These are phyloP conservation scores for Bullera alba DNA, from an alignment of 768 basidiomycete genomes.

Conservation along the genomic window DNA sequence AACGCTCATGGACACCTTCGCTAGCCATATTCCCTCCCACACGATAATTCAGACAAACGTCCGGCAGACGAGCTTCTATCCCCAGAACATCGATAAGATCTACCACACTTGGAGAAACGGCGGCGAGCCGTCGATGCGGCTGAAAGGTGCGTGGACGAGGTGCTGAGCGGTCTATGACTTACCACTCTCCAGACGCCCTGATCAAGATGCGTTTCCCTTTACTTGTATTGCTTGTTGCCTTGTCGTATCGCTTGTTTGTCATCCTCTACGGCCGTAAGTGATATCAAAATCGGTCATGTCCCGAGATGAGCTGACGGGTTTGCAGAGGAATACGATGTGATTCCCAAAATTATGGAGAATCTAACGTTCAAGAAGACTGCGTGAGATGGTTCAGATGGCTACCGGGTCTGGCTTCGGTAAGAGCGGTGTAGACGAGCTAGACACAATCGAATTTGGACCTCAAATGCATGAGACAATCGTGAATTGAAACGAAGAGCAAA, in stretches of 20 bases:
- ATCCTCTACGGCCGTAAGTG: conserved; percentile 26
- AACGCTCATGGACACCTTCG: not conserved
- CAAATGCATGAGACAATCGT: not conserved
- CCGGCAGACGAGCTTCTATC: conserved; percentile 21
- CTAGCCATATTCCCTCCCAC: conserved; percentile 40
- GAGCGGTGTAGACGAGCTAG: not conserved
- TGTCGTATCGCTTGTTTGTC: conserved; percentile 29
- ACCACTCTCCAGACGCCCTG: conserved; percentile 15
- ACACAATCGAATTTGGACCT: too few species aligned
- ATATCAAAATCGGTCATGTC: not conserved
- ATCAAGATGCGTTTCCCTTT: conserved; percentile 14
- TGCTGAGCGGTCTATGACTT: not conserved
- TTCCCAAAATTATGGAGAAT: too few species aligned
- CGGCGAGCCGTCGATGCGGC: conserved; percentile 14
- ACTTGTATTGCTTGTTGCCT: conserved; percentile 21
- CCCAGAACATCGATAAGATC: conserved; percentile 29
- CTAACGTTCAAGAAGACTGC: too few species aligned
- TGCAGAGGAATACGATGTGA: conserved; percentile 28
- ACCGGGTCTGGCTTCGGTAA: too few species aligned
- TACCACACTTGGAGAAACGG: conserved; percentile 37
- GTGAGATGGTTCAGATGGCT: too few species aligned
- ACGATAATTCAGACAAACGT: conserved; percentile 34
- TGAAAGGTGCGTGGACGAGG: conserved; percentile 15
- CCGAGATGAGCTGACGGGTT: not conserved
- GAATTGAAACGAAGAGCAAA: not conserved